Evolutionary conservation across 306 rosid species (phyloP).

Genomic region (Gastrolobium villosum): DNA sequence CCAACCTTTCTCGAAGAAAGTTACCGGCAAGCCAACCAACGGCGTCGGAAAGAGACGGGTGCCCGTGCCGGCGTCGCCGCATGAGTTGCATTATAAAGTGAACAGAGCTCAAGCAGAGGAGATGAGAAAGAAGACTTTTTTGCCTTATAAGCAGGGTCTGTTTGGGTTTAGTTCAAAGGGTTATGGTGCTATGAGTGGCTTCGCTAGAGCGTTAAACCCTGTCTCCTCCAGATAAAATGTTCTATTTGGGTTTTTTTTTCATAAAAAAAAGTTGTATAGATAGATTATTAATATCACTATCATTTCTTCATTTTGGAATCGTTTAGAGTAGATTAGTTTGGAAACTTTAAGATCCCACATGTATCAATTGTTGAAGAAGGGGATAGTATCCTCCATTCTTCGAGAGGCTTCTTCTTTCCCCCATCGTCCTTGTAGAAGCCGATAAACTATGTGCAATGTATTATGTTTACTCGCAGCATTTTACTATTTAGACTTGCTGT

Average conservation of each 20-base stretch:
- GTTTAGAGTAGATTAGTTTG: background rate
- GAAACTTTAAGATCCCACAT: conserved; percentile 11
- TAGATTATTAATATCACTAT: background rate
- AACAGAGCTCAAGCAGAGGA: conserved; percentile 95
- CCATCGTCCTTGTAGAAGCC: conserved; percentile 23
- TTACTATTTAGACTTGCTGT: conserved; percentile 40
- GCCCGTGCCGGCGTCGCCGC: conserved; percentile 82
- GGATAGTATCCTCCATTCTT: conserved; percentile 12
- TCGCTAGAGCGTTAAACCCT: conserved; percentile 94
- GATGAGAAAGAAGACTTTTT: conserved; percentile 88
- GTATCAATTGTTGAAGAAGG: background rate
- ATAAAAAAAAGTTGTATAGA: conserved; percentile 25
- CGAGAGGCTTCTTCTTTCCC: conserved; percentile 29
- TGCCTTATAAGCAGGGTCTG: conserved; percentile 92
- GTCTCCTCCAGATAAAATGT: conserved; percentile 85
- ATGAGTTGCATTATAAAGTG: conserved; percentile 91
- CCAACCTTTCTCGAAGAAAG: conserved; percentile 51
- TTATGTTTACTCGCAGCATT: conserved; percentile 29
- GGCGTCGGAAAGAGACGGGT: conserved; percentile 87
- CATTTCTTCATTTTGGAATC: background rate
- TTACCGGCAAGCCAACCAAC: conserved; percentile 66
- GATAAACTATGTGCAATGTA: conserved; percentile 44
- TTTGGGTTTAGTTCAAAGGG: conserved; percentile 96
- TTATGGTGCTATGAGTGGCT: conserved; percentile 94
- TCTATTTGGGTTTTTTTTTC: background rate